Evolutionary conservation across 2,329 filamentous ascomycete species (phyloP), one percentile per base, ranked within the genome.

Genomic region (Venturia effusa): DNA sequence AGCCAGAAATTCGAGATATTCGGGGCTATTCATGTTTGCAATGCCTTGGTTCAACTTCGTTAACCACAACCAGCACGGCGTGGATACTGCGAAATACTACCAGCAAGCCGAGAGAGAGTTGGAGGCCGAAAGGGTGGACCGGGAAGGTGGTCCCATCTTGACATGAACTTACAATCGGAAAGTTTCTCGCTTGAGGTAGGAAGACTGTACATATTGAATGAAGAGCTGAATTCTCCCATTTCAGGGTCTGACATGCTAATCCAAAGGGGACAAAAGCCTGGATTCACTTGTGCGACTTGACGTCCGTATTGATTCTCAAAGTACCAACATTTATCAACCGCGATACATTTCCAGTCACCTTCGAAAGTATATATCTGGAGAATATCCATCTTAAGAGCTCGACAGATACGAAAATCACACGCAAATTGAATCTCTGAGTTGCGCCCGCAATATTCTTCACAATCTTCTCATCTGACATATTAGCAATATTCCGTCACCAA

Each of bases 61-160:
- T 73, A 97, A 99, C 78, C 94, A 99, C 78, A 87, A 85, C 74
- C 84, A 86, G 24, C 94, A 99, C 75, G 94, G 94, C 70, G 90
- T 99, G 65, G 94, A 99, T 75, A 99, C 94, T 39, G 92, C 93
- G 68, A 99, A 99, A 81, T 99, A 99, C 80, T 99, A 96, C 78
- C 88, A 88, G 74, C 91, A 96, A 76, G 94, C 94, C 8, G 94
- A 99, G 82, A 83, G 88, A 75, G 94, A 99, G 77, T 78, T 99
- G 71, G 94, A 96, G 79, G 87, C 86, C 45, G 92, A 96, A 81
- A 80, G 79, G 66, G 40, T 60, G n/a, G 59, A 40, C 34, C 34
- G 59, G 22, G 59, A 60, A 37, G 59, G 34, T 19, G 34, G 59
- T 10, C 6, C 19, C 27, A 17, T 22, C 8, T n/a, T 34, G 51